Percentiles rank a stretch among this genome's conserved stretches.
Evolutionary conservation across 169 alveolate species (phyloP).

Genomic region (Toxoplasma gondii): DNA sequence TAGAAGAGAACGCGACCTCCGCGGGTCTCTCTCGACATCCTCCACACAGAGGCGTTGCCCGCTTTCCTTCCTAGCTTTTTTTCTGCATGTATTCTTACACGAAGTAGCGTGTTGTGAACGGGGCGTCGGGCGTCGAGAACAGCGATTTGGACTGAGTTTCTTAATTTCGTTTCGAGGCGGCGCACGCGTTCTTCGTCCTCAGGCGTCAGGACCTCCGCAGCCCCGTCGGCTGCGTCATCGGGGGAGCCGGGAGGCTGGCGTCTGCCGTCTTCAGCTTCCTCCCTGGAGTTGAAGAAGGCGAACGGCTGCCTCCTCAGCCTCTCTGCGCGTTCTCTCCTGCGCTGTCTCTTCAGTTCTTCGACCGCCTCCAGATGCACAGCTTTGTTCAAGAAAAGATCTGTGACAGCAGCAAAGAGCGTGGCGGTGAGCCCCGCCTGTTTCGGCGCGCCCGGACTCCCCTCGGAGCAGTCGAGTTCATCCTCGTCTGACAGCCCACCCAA

Average conservation of each 20-base stretch:
- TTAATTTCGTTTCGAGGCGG: not conserved
- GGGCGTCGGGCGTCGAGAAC: constrained; percentile 31
- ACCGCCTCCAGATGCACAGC: not conserved
- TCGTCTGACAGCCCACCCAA: constrained; percentile 24
- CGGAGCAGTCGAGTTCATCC: not conserved
- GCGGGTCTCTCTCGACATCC: too few species aligned
- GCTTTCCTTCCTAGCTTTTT: too few species aligned
- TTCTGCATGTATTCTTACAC: not conserved
- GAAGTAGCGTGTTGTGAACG: not conserved
- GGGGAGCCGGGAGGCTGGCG: not conserved
- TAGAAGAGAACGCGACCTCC: too few species aligned
- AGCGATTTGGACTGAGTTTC: not conserved
- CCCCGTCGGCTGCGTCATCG: not conserved
- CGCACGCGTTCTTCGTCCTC: not conserved
- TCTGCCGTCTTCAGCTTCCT: not conserved
- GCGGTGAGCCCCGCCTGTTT: not conserved
- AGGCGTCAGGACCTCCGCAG: not conserved
- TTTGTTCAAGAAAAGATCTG: constrained; percentile 12
- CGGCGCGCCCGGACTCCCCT: not conserved
- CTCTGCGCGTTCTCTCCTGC: not conserved
- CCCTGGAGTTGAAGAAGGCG: not conserved
- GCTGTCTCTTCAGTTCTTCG: not conserved
- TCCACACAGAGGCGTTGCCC: too few species aligned
- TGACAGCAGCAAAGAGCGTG: constrained; percentile 28
- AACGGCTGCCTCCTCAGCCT: not conserved